phyloP scores from a whole-genome alignment of 139 green algal species.

The Chlamydomonas sp. region DNA sequence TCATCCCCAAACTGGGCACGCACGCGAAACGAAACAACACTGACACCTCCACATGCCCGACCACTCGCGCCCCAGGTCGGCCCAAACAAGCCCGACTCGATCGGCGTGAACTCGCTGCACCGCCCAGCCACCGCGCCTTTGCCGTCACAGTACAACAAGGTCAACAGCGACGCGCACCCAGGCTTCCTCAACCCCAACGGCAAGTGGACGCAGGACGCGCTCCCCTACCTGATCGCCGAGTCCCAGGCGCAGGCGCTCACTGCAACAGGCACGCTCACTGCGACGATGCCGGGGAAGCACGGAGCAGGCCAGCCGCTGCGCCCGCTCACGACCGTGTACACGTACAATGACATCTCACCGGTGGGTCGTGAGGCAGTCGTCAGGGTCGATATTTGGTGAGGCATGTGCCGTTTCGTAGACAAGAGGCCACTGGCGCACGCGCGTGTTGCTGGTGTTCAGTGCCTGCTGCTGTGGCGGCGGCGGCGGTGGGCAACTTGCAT shows the following conservation, averaged over 20 bases:
- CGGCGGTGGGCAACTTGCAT: too few species aligned
- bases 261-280: constrained; percentile 13
- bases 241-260: constrained; percentile 18
- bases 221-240: constrained; percentile 21
- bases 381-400: not conserved
- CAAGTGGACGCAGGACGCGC: constrained; percentile 20
- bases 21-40: too few species aligned
- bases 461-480: too few species aligned
- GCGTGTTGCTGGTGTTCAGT: too few species aligned
- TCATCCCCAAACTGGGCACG: too few species aligned
- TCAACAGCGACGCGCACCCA: constrained; percentile 10
- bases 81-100: constrained; percentile 4
- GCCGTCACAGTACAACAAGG: constrained; percentile 3
- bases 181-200: constrained; percentile 18
- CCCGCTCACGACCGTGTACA: constrained; percentile 16
- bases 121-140: constrained; percentile 7
- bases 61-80: constrained; percentile 1
- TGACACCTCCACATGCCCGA: too few species aligned
- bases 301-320: not conserved
- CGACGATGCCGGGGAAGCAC: constrained; percentile 10
- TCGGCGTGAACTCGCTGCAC: constrained; percentile 4
- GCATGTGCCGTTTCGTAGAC: not conserved
- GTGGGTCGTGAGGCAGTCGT: not conserved
- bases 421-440: too few species aligned
- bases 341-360: constrained; percentile 21